Base-by-base conservation (phyloP, 345 rosid species). In the Reutealis trisperma region DNA sequence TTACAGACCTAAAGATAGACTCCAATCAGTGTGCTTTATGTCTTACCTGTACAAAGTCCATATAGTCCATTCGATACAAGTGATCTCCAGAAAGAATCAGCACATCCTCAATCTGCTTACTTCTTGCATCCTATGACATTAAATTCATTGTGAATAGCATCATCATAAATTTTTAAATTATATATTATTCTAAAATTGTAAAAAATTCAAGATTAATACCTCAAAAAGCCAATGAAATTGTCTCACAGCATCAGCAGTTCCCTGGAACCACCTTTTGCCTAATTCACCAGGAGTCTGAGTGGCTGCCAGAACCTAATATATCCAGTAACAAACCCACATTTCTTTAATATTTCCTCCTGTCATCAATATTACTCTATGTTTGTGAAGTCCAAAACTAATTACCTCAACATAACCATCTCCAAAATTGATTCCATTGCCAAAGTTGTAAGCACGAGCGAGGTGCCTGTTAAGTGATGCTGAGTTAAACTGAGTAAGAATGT, bases 191-290 rank as follows among this genome's bases (percentile, higher is more conserved):
- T 47, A 47, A 47, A 47, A 8, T 47, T 9, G 11, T 47, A 16
- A 18, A 54, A 22, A 24, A 7, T 12, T 21, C 9, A 27, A 32
- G 47, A 34, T 32, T 18, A 41, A 47, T 86, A 95, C 97, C 98
- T 95, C 99, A 37, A 93, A 95, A 69, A 93, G 97, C 99, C 99
- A 95, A 75, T 92, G 97, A 81, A 93, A 95, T 80, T 93, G 99
- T 77, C 99, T 77, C 19, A 95, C 98, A 0, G 99, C 98, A 85
- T 95, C 98, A 49, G 99, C 99, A 62, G 98, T 93, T 75, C 99
- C 99, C 85, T 83, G 98, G 80, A 95, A 95, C 98, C 98, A 95
- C 63, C 41, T 89, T n/a, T 95, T 92, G 57, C 99, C 99, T 1
- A 87, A 77, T 83, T 89, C 96, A 71, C 99, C 99, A 25, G 98